phyloP scores from a whole-genome alignment of 2,329 filamentous ascomycete genomes.

The Shiraia sp. region DNA sequence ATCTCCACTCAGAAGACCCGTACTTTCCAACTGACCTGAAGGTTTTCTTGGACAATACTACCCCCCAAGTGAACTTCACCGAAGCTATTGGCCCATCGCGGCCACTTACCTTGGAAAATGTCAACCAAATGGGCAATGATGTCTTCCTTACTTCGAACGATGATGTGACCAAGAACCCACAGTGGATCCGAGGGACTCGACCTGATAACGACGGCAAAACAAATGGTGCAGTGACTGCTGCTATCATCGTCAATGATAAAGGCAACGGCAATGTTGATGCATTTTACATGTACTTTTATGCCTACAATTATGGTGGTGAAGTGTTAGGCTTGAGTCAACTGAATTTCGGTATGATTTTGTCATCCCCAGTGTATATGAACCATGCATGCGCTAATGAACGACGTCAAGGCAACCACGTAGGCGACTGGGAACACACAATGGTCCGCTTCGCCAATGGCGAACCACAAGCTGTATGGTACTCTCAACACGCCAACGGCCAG shows the following conservation, averaged over 20 bases:
- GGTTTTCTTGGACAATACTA: slow-evolving; percentile 47
- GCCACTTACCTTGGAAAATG: slow-evolving; percentile 48
- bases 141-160: slow-evolving; percentile 53
- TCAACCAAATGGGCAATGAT: slow-evolving; percentile 47
- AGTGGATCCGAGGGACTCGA: slow-evolving; percentile 55
- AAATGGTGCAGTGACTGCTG: slow-evolving; percentile 53
- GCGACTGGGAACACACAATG: slow-evolving; percentile 71
- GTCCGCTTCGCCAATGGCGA: slow-evolving; percentile 63
- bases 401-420: slow-evolving; percentile 60
- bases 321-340: slow-evolving; percentile 47
- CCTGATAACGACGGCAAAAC: slow-evolving; percentile 58
- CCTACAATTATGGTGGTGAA: slow-evolving; percentile 59
- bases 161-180: slow-evolving; percentile 46
- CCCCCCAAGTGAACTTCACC: slow-evolving; percentile 44
- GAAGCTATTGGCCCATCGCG: slow-evolving; percentile 36
- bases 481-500: slow-evolving; percentile 65
- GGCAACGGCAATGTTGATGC: slow-evolving; percentile 58
- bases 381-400: neutral
- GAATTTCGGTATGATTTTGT: slow-evolving; percentile 48
- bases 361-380: too few relatives aligned
- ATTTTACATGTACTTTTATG: slow-evolving; percentile 68
- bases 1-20: slow-evolving; percentile 48
- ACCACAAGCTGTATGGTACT: slow-evolving; percentile 64
- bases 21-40: slow-evolving; percentile 51
- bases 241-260: slow-evolving; percentile 63